Evolutionary conservation across 2,329 filamentous ascomycete species (phyloP).

Genomic region (Aspergillus awamori): DNA sequence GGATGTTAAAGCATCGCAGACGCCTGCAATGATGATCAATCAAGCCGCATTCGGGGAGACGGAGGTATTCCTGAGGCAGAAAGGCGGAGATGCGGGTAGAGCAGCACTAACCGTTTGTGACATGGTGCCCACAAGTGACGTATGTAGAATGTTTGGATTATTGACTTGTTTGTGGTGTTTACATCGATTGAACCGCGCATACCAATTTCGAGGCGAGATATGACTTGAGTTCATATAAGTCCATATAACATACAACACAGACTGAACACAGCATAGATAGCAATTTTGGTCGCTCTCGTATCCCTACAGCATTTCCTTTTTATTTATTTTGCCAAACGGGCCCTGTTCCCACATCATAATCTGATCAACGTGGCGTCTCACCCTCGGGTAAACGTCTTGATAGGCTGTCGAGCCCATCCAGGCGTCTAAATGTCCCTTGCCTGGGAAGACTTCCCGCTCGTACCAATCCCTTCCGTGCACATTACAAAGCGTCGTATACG

Average conservation of each 20-base stretch:
- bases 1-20: constrained; percentile 23
- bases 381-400: constrained; percentile 6
- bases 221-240: too few species aligned
- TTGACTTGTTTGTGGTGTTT: too few species aligned
- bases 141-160: background rate
- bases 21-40: constrained; percentile 3
- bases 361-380: constrained; percentile 6
- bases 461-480: constrained; percentile 7
- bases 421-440: constrained; percentile 2
- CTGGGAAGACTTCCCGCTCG: constrained; percentile 6
- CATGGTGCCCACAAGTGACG: background rate
- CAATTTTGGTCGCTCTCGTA: background rate
- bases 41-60: background rate
- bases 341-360: background rate
- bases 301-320: background rate
- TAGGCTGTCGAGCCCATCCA: constrained; percentile 8
- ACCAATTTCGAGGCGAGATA: too few species aligned
- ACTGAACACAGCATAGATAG: background rate
- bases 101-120: background rate
- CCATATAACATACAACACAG: background rate
- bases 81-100: constrained; percentile 4
- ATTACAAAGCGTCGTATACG: constrained; percentile 7
- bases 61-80: background rate
- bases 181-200: too few species aligned
- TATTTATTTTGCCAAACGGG: background rate